These are phyloP conservation scores for Echeveria elegans DNA, from an alignment of 164 flowering plant species.

Conservation along the genomic window DNA sequence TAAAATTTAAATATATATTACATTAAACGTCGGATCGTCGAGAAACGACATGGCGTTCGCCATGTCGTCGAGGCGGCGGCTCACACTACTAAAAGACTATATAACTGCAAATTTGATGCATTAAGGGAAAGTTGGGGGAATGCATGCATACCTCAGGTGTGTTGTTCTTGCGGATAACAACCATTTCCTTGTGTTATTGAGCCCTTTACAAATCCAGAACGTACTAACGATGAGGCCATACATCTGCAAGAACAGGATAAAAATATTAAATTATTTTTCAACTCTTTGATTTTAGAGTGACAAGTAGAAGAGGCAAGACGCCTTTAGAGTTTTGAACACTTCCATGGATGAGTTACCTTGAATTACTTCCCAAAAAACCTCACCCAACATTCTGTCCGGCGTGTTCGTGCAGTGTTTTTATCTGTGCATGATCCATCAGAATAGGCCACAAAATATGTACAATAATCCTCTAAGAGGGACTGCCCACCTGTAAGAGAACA, in stretches of 20 bases:
- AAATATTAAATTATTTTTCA: not conserved
- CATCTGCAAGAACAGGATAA: slow-evolving; percentile 40
- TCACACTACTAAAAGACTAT: no score
- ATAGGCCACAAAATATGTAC: slow-evolving; percentile 94
- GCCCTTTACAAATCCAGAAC: slow-evolving; percentile 92
- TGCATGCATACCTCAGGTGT: slow-evolving; percentile 71
- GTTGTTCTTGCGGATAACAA: slow-evolving; percentile 89
- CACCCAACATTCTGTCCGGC: slow-evolving; percentile 99
- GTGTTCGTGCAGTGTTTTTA: slow-evolving; percentile 82
- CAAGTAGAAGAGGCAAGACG: not conserved
- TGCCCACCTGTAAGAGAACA: slow-evolving; percentile 67
- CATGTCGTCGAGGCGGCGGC: no score
- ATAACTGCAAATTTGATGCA: not conserved
- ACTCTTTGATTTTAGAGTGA: not conserved
- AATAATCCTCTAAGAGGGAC: slow-evolving; percentile 96
- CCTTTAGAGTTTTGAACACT: not conserved
- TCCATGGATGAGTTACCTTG: slow-evolving; percentile 40
- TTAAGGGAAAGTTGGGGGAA: not conserved
- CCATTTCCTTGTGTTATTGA: slow-evolving; percentile 95
- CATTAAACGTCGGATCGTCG: no score
- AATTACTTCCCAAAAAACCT: slow-evolving; percentile 87
- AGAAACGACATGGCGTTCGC: no score
- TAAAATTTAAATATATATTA: no score
- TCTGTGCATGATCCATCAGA: slow-evolving; percentile 99
- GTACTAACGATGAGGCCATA: slow-evolving; percentile 94